Percentiles rank a stretch among this genome's conserved stretches.
phyloP scores from a whole-genome alignment of 257 asterid species.

The Penstemon davidsonii region DNA sequence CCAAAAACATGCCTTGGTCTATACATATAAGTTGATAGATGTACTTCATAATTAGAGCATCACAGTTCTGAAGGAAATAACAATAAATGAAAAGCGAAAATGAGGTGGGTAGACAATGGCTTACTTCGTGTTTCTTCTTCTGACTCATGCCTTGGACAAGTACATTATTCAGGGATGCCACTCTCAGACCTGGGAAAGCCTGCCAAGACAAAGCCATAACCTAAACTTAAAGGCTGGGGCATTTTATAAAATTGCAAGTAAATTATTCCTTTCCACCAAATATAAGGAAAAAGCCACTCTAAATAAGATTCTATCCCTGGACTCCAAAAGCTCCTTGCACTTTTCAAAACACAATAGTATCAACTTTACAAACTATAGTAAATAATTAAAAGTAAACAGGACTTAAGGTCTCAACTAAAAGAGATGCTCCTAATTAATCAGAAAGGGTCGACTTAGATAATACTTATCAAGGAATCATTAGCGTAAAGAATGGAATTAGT shows the following conservation, averaged over 20 bases:
- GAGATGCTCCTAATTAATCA: not conserved
- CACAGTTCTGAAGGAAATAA: slow-evolving; percentile 17
- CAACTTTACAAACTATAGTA: slow-evolving; percentile 14
- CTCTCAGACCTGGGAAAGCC: slow-evolving; percentile 64
- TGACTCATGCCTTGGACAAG: slow-evolving; percentile 89
- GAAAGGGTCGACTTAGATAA: not conserved
- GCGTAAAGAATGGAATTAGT: slow-evolving; percentile 12
- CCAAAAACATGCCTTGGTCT: not conserved
- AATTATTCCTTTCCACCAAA: slow-evolving; percentile 5
- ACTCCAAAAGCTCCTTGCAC: slow-evolving; percentile 1
- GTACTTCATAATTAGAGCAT: slow-evolving; percentile 13
- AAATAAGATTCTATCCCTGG: slow-evolving; percentile 9
- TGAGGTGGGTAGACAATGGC: slow-evolving; percentile 25
- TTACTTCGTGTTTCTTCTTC: slow-evolving; percentile 94
- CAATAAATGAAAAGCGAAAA: slow-evolving; percentile 23
- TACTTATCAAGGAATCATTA: slow-evolving; percentile 8
- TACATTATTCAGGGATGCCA: slow-evolving; percentile 57
- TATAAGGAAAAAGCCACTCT: not conserved
- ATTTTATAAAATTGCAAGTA: slow-evolving; percentile 15
- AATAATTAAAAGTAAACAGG: slow-evolving; percentile 16
- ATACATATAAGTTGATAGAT: slow-evolving; percentile 15
- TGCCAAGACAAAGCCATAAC: slow-evolving; percentile 35
- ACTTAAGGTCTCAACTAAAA: slow-evolving; percentile 24
- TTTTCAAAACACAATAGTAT: not conserved
- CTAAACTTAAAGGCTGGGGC: slow-evolving; percentile 17